Conservation (phyloP, 495 filamentous ascomycete species). For the Paragyromitra xinjiangensis region DNA sequence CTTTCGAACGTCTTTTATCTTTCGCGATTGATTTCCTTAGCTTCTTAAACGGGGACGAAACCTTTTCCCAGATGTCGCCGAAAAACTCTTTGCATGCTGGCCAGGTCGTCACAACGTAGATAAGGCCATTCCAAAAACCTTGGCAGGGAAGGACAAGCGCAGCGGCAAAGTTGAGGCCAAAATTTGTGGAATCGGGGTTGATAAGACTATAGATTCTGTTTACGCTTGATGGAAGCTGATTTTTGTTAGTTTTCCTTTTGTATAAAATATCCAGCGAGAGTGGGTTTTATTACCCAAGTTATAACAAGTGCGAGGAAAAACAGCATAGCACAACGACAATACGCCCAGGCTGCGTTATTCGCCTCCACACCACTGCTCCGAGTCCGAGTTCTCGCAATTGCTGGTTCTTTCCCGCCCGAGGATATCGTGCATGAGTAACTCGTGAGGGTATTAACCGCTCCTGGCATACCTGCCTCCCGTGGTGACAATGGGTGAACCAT, state of each 20-base stretch:
- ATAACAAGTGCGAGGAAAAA: conserved; percentile 84
- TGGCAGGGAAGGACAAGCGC: conserved; percentile 82
- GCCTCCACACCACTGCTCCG: conserved; percentile 58
- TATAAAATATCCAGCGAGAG: neutral
- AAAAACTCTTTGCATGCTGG: conserved; percentile 54
- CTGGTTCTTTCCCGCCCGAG: conserved; percentile 35
- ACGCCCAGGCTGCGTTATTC: conserved; percentile 76
- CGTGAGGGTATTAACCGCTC: conserved; percentile 57
- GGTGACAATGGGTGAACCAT: conserved; percentile 13
- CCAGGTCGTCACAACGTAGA: conserved; percentile 73
- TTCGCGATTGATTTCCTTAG: neutral
- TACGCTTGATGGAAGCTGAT: conserved; percentile 74
- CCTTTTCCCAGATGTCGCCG: conserved; percentile 29
- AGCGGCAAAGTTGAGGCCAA: conserved; percentile 72
- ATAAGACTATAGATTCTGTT: conserved; percentile 79
- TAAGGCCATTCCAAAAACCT: conserved; percentile 86
- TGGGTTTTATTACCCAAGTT: conserved; percentile 69
- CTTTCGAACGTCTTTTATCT: conserved; percentile 33
- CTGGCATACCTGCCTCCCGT: neutral
- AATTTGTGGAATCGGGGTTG: conserved; percentile 64
- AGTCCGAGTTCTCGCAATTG: conserved; percentile 12
- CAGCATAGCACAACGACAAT: conserved; percentile 83
- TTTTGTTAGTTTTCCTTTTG: conserved; percentile 22
- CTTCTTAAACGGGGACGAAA: conserved; percentile 19
- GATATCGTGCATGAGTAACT: conserved; percentile 54